Conservation (phyloP, 345 rosid genomes). For the Brassica nigra region DNA sequence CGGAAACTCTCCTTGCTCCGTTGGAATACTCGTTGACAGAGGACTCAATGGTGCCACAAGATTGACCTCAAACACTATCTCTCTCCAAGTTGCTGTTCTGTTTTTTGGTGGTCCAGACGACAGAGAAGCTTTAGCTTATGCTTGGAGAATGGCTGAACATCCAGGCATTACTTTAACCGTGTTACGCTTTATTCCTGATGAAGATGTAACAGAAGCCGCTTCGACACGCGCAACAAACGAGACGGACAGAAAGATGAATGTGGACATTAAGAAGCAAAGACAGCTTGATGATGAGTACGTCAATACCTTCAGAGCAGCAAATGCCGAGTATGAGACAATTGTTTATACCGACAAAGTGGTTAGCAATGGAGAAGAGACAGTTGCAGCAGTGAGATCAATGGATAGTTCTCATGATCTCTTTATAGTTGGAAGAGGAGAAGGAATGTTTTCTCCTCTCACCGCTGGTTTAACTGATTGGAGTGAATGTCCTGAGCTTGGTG, state of each 20-base stretch:
- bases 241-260: slow-evolving; percentile 27
- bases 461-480: slow-evolving; percentile 98
- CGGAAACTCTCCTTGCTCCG: slow-evolving; percentile 77
- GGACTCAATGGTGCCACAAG: slow-evolving; percentile 67
- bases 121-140: slow-evolving; percentile 81
- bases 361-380: slow-evolving; percentile 84
- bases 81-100: slow-evolving; percentile 72
- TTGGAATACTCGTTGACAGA: slow-evolving; percentile 88
- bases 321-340: slow-evolving; percentile 48
- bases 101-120: slow-evolving; percentile 90
- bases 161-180: slow-evolving; percentile 65
- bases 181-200: slow-evolving; percentile 55
- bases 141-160: slow-evolving; percentile 80
- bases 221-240: background rate
- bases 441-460: slow-evolving; percentile 65
- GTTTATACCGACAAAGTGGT: slow-evolving; percentile 55
- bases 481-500: slow-evolving; percentile 98
- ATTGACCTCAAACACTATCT: slow-evolving; percentile 50
- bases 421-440: slow-evolving; percentile 92
- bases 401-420: slow-evolving; percentile 75
- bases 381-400: slow-evolving; percentile 68
- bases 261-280: slow-evolving; percentile 44
- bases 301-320: slow-evolving; percentile 54
- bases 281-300: slow-evolving; percentile 62
- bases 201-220: slow-evolving; percentile 39